Base-by-base conservation (phyloP, 768 basidiomycete genomes). In the Boletus bicolor region DNA sequence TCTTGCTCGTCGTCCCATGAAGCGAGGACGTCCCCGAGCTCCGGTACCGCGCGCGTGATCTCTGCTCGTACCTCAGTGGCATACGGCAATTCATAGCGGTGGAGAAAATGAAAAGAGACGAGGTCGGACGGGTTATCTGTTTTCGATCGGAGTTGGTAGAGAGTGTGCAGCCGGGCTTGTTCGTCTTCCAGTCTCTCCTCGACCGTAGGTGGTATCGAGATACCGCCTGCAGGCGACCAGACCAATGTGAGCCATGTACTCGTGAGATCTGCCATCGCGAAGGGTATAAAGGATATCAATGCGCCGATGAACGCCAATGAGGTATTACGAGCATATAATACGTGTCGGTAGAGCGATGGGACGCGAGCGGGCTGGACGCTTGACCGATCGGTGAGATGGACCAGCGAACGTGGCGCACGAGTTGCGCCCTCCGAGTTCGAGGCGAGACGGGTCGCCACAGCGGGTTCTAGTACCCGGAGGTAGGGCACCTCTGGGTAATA, bases 211-310 rank as follows among this genome's bases (percentile, higher is more conserved):
- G 79, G 78, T 54, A 77, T 72, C 2, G 56, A 14, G 14, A 74
- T 60, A 30, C 63, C 54, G 2, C 68, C 60, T 3, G 44, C 35
- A 1, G 47, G 37, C 1, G 57, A 53, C 77, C 78, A 81, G 2
- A 74, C 73, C 21, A 79, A 65, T 1, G 78, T 63, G 39, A 82
- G 72, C 77, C 77, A 81, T 4, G 76, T 78, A 64, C 77, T 79
- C n/a, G 70, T 70, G 44, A 82, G 67, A 54, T 82, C 80, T 1
- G 77, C 75, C 56, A 81, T 68, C 5, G 71, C 71, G 61, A 82
- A 82, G 3, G 81, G 81, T 9, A 75, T 80, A 58, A 75, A 77
- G 15, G 74, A 72, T 49, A 78, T 65, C 10, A 74, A 56, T 1
- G 76, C 68, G 38, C 77, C 78, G 36, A 77, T 68, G 65, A 82